These are phyloP conservation scores for Leccinum pallidistipes DNA, from an alignment of 1,284 basidiomycete species.

Conservation along the genomic window DNA sequence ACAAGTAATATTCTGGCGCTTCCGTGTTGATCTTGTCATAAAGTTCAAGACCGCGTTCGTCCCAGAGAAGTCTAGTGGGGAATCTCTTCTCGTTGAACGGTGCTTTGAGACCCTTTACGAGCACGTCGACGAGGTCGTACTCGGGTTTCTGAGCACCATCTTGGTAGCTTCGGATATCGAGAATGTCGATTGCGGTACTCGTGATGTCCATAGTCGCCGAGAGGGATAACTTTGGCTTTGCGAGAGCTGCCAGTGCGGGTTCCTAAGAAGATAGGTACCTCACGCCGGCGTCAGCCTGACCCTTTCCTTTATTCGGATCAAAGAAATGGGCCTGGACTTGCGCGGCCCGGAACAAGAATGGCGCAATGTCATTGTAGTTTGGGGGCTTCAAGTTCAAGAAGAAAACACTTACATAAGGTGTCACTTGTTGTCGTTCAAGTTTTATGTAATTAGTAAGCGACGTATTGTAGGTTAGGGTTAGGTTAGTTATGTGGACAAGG, in stretches of 20 bases:
- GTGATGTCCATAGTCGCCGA: conserved; percentile 22
- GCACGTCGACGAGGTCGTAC: conserved; percentile 44
- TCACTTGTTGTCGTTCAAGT: no score
- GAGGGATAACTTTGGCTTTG: not conserved
- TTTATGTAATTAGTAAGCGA: no score
- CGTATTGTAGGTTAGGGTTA: no score
- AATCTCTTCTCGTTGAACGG: conserved; percentile 61
- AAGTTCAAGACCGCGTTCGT: conserved; percentile 78
- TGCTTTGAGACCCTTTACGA: conserved; percentile 55
- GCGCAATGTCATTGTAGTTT: no score
- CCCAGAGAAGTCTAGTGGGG: conserved; percentile 87
- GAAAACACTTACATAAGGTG: no score
- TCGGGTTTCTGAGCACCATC: not conserved
- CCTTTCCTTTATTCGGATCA: not conserved
- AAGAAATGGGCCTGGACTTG: not conserved
- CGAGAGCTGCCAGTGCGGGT: not conserved
- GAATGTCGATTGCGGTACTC: conserved; percentile 19
- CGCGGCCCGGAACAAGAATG: no score
- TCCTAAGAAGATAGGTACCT: not conserved
- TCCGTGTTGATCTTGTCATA: conserved; percentile 85
- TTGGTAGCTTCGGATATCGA: conserved; percentile 28
- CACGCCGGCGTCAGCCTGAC: not conserved
- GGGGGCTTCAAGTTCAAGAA: no score
- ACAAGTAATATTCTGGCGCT: conserved; percentile 88
- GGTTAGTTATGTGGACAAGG: no score